Percentiles rank a stretch among this genome's conserved stretches.
phyloP scores from a whole-genome alignment of 371 early-diverging fungal species.

The Scutellospora calospora region DNA sequence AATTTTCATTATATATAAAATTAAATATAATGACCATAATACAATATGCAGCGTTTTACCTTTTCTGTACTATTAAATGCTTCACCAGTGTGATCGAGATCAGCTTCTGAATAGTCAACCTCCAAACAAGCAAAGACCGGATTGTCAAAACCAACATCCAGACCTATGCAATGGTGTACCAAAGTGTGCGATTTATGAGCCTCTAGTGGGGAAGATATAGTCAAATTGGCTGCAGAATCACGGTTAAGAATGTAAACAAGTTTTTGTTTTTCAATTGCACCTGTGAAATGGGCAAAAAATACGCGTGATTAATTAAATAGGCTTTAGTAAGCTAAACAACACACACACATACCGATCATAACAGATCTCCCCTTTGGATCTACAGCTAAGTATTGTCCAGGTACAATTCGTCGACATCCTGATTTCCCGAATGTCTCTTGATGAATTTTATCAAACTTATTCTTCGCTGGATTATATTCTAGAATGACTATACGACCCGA shows the following conservation, averaged over 20 bases:
- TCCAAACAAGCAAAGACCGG: constrained; percentile 97
- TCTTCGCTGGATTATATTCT: constrained; percentile 83
- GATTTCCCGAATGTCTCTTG: constrained; percentile 97
- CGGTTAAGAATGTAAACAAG: constrained; percentile 96
- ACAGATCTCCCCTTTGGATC: constrained; percentile 98
- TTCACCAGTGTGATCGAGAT: constrained; percentile 82
- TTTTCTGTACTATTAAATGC: constrained; percentile 81
- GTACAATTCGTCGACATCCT: constrained; percentile 89
- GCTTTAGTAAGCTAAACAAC: not conserved
- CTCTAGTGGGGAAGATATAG: constrained; percentile 96
- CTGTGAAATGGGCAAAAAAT: constrained; percentile 47
- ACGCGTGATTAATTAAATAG: not conserved
- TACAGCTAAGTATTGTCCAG: constrained; percentile 94
- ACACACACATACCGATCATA: constrained; percentile 83
- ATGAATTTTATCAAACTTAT: constrained; percentile 85
- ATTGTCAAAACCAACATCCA: constrained; percentile 98
- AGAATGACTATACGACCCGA: constrained; percentile 91
- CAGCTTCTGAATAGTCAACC: constrained; percentile 86
- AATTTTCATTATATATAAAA: not conserved
- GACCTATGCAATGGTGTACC: constrained; percentile 80
- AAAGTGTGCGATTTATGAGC: constrained; percentile 87
- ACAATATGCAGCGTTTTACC: constrained; percentile 45
- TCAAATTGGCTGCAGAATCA: constrained; percentile 84
- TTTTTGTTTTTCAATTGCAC: constrained; percentile 94
- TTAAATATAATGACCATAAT: not conserved